Base-by-base conservation (phyloP, 441 rosid species). In the Bocquillonia castaneifolia region DNA sequence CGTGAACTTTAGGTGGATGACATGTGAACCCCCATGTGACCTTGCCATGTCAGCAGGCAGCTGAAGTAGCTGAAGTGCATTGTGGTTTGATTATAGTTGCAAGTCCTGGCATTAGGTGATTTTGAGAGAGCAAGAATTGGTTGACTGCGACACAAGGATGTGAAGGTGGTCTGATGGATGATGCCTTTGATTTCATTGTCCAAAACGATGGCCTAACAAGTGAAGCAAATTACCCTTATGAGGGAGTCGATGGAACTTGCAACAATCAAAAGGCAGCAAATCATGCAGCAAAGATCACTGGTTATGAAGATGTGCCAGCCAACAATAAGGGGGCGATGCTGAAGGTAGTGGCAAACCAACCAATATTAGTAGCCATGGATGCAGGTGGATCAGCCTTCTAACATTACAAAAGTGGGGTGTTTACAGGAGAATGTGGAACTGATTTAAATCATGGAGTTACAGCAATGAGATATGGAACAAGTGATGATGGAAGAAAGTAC, bases 121-220 rank as follows among this genome's bases (percentile, higher is more conserved):
- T n/a, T n/a, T n/a, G n/a, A n/a, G n/a, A n/a, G n/a, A n/a, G 71
- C 96, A 90, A 79, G 88, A 83, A 61, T 62, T 92, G 39, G 75
- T 92, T 22, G 95, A 90, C 59, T 92, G 98, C 56, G 95, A 92
- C 76, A 67, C 53, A 86, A 36, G 93, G 96, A 6, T 92, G 96
- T 61, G 77, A 74, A 31, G 93, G 96, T 22, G 92, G 93, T 57
- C 78, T 87, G 2, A 85, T 86, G 95, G 91, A 88, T 14, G 59
- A 68, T 53, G 93, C 98, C 3, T 88, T 88, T 64, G 84, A 88
- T 32, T 92, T 81, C 76, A 90, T 92, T 69, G 74, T 77, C 66
- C 61, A 84, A 29, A 84, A 76, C 28, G 84, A 84, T 8, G 96
- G 96, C 31, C 69, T 92, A 25, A 72, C 89, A 8, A 74, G 89